These are phyloP conservation scores for Naganishia vishniacii DNA, from an alignment of 768 basidiomycete genomes.

Conservation along the genomic window DNA sequence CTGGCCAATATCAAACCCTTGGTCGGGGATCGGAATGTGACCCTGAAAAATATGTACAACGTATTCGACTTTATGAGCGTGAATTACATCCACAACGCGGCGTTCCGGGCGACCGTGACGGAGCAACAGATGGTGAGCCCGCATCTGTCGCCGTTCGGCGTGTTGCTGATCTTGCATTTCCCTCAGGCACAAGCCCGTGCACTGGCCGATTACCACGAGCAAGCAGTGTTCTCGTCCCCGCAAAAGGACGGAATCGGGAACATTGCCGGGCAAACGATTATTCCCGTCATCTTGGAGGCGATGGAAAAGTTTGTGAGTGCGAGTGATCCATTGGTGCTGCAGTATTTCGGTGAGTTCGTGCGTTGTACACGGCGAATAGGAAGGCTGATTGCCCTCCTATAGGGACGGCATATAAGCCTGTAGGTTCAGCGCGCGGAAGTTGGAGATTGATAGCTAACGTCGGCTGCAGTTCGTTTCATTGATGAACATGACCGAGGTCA, in stretches of 20 bases:
- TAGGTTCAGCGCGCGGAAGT: neutral
- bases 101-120: slow-evolving; percentile 58
- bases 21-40: slow-evolving; percentile 32
- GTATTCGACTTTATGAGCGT: slow-evolving; percentile 72
- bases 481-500: slow-evolving; percentile 70
- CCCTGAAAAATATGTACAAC: slow-evolving; percentile 38
- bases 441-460: neutral
- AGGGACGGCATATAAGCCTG: slow-evolving; percentile 71
- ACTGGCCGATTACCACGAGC: slow-evolving; percentile 74
- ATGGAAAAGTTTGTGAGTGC: slow-evolving; percentile 74
- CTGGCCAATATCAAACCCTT: slow-evolving; percentile 28
- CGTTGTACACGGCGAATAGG: neutral
- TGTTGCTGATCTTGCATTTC: neutral
- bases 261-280: slow-evolving; percentile 73
- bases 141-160: neutral
- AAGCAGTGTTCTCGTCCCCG: slow-evolving; percentile 61
- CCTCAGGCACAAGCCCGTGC: slow-evolving; percentile 63
- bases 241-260: slow-evolving; percentile 66
- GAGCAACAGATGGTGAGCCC: slow-evolving; percentile 21
- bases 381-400: neutral
- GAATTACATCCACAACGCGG: slow-evolving; percentile 68
- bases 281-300: slow-evolving; percentile 65
- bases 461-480: slow-evolving; percentile 67
- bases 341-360: slow-evolving; percentile 56
- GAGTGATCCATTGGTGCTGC: slow-evolving; percentile 70